A percentile compares a stretch with the other conserved stretches of the same genome.
Evolutionary conservation across 2,329 filamentous ascomycete species (phyloP).

Genomic region (Aspergillus candidus): DNA sequence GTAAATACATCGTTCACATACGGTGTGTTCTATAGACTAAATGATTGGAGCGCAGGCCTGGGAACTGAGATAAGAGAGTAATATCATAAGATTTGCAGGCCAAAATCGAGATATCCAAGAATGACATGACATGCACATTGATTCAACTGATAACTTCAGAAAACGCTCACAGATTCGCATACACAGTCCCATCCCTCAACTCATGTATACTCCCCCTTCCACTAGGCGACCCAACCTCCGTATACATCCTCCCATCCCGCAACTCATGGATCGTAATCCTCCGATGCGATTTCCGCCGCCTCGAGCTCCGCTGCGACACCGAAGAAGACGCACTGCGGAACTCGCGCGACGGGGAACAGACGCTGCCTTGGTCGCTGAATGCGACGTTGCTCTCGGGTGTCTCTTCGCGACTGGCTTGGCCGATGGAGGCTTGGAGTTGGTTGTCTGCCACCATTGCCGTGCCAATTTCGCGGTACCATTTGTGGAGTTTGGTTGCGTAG

Average conservation of each 20-base stretch:
- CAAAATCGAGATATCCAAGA: neutral
- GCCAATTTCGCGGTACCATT: conserved; percentile 39
- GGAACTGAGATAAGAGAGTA: too few species aligned
- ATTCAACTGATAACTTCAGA: neutral
- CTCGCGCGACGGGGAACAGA: conserved; percentile 20
- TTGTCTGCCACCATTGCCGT: conserved; percentile 30
- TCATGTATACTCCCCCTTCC: conserved; percentile 37
- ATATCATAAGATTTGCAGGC: too few species aligned
- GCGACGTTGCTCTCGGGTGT: conserved; percentile 21
- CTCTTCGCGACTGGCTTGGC: conserved; percentile 22
- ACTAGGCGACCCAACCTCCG: conserved; percentile 35
- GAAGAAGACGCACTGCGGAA: conserved; percentile 14
- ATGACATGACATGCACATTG: too few species aligned
- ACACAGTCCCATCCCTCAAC: conserved; percentile 38
- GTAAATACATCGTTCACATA: too few species aligned
- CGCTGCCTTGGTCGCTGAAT: conserved; percentile 28
- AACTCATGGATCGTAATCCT: conserved; percentile 39
- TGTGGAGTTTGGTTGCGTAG: conserved; percentile 30
- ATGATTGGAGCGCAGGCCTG: too few species aligned
- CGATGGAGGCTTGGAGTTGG: conserved; percentile 31
- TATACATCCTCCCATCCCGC: conserved; percentile 37
- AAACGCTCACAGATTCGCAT: conserved; percentile 31
- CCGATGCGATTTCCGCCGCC: conserved; percentile 26
- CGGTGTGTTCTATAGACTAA: too few species aligned
- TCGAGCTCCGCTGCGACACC: conserved; percentile 20